These are phyloP conservation scores for Neonectria hederae DNA, from an alignment of 2,329 filamentous ascomycete species.

Conservation along the genomic window DNA sequence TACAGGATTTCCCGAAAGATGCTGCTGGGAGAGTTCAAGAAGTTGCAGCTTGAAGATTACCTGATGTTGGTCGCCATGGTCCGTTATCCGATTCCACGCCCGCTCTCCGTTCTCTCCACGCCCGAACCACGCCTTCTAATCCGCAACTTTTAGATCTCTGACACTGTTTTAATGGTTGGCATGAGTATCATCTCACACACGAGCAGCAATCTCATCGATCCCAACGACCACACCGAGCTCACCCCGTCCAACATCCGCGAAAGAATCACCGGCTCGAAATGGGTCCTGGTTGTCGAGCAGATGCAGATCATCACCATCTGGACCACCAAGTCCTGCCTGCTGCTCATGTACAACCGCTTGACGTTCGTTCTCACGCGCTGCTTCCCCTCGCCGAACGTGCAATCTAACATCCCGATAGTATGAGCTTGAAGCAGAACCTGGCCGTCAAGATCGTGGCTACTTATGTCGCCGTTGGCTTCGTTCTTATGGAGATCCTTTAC, in stretches of 20 bases:
- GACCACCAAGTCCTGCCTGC: constrained; percentile 64
- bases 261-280: constrained; percentile 65
- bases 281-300: constrained; percentile 69
- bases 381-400: background rate
- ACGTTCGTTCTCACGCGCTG: constrained; percentile 50
- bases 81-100: constrained; percentile 38
- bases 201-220: constrained; percentile 68
- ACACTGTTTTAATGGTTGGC: constrained; percentile 63
- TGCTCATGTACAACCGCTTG: constrained; percentile 66
- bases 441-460: constrained; percentile 58
- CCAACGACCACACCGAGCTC: constrained; percentile 54
- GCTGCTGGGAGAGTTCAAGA: constrained; percentile 55
- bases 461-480: constrained; percentile 58
- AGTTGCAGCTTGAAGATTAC: constrained; percentile 64
- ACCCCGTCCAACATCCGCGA: constrained; percentile 55
- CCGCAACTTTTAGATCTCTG: constrained; percentile 48
- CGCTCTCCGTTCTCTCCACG: background rate
- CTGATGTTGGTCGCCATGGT: constrained; percentile 64
- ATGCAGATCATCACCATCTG: constrained; percentile 69
- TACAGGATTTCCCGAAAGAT: constrained; percentile 51
- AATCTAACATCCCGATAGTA: constrained; percentile 43
- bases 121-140: constrained; percentile 16
- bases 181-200: constrained; percentile 65
- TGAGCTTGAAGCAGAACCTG: constrained; percentile 57
- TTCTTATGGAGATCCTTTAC: constrained; percentile 62